These are phyloP conservation scores for Phytopythium oedochilum DNA, from an alignment of 352 stramenopile genomes.

Conservation along the genomic window DNA sequence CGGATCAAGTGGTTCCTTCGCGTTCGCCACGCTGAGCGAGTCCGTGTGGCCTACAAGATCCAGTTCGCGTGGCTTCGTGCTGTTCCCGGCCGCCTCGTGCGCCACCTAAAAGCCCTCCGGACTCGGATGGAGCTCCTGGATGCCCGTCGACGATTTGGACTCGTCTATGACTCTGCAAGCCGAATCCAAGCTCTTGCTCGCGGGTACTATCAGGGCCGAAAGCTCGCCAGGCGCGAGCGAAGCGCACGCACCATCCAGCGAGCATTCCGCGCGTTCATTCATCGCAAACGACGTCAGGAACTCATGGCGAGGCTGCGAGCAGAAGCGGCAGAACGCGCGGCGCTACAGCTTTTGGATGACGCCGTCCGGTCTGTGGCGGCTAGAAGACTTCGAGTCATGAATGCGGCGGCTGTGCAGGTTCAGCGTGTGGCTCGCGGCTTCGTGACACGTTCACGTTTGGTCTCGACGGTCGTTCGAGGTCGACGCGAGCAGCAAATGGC, in stretches of 20 bases:
- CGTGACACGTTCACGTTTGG: conserved; percentile 26
- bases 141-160: conserved; percentile 14
- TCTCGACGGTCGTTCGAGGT: conserved; percentile 21
- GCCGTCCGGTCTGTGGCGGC: conserved; percentile 19
- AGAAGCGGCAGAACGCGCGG: conserved; percentile 14
- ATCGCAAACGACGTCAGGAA: conserved; percentile 29
- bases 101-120: conserved; percentile 35
- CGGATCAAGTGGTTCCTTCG: conserved; percentile 83
- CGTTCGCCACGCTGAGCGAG: conserved; percentile 35
- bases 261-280: conserved; percentile 28
- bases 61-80: conserved; percentile 76
- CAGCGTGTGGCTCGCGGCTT: conserved; percentile 50
- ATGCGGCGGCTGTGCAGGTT: conserved; percentile 45
- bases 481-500: conserved; percentile 53
- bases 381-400: conserved; percentile 22
- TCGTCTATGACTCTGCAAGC: conserved; percentile 28
- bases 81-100: conserved; percentile 33
- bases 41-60: conserved; percentile 30
- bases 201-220: conserved; percentile 30
- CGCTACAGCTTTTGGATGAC: conserved; percentile 18
- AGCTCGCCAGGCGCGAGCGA: conserved; percentile 30
- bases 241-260: conserved; percentile 44
- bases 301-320: conserved; percentile 30
- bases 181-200: conserved; percentile 48
- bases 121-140: conserved; percentile 5